Base-by-base conservation (phyloP, 2,329 filamentous ascomycete genomes). In the Pseudohalonectria lignicola region DNA sequence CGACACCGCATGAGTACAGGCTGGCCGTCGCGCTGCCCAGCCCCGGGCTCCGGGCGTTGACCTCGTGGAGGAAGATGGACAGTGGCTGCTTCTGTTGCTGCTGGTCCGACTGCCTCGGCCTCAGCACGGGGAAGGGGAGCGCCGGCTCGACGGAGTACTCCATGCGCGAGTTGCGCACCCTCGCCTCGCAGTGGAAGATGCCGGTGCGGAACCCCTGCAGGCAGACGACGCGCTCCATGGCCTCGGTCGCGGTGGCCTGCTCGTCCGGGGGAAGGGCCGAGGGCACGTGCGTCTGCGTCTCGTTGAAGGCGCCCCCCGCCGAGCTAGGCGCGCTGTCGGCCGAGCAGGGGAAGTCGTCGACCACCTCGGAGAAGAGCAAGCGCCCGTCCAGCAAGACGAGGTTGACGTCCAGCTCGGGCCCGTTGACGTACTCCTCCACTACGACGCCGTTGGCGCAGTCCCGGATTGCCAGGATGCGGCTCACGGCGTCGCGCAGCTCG, bases 381-480 rank as follows among this genome's bases (percentile, higher is more conserved):
- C 63, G 47, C 1, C 60, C 61, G 34, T 65, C 49, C 12, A 49
- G 45, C 1, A 66, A 38, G 5, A 61, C 50, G 19, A 67, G 48
- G 45, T 65, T 65, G 34, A 51, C 57, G 40, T 65, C 62, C 2
- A 66, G 49, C 40, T 66, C 63, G 0, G 62, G 63, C 0, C 62
- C 63, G 7, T 56, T 52, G 16, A 57, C 43, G 39, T 65, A 66
- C 10, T 47, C 44, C 39, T 66, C 61, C 2, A 66, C 46, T 3
- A 64, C 47, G 15, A 63, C 47, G 6, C 47, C 25, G 43, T 52
- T 43, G 29, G 46, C 13, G 37, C 37, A 16, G 40, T 43, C 19
- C 40, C 44, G 21, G 45, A 45, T 17, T 39, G 29, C 13, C 43
- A 21, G 12, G 42, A 36, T 51, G 47, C 17, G 49, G 30, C 13